phyloP scores from a whole-genome alignment of 192 early-diverging fungal genomes.

The Geranomyces variabilis region DNA sequence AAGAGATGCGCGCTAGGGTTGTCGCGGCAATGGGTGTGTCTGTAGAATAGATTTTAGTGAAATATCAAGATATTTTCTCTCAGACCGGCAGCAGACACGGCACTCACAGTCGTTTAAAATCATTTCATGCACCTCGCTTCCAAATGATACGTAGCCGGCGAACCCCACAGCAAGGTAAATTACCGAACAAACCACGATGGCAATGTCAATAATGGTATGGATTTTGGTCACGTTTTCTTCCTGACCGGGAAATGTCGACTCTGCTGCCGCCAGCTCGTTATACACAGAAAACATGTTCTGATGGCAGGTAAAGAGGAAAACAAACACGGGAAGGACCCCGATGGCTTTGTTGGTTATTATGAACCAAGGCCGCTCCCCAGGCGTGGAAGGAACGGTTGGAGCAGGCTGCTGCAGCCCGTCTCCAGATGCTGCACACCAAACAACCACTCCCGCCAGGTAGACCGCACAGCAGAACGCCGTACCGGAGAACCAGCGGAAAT shows the following conservation, averaged over 20 bases:
- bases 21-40: constrained; percentile 60
- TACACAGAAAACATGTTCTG: constrained; percentile 61
- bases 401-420: background rate
- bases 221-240: constrained; percentile 71
- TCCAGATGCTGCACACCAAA: constrained; percentile 55
- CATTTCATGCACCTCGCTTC: constrained; percentile 77
- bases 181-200: constrained; percentile 68
- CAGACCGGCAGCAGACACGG: background rate
- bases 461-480: constrained; percentile 73
- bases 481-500: constrained; percentile 77
- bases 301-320: constrained; percentile 95
- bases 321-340: constrained; percentile 82
- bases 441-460: constrained; percentile 75
- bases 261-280: constrained; percentile 26
- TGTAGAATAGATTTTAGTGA: constrained; percentile 15
- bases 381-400: background rate
- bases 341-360: constrained; percentile 69
- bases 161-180: constrained; percentile 80
- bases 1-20: constrained; percentile 73
- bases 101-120: constrained; percentile 62
- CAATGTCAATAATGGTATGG: constrained; percentile 64
- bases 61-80: background rate
- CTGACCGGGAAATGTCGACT: constrained; percentile 63
- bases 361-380: constrained; percentile 37
- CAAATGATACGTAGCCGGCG: constrained; percentile 84